Evolutionary conservation across 2,329 filamentous ascomycete species (phyloP).

Genomic region (Myriangium duriaei): DNA sequence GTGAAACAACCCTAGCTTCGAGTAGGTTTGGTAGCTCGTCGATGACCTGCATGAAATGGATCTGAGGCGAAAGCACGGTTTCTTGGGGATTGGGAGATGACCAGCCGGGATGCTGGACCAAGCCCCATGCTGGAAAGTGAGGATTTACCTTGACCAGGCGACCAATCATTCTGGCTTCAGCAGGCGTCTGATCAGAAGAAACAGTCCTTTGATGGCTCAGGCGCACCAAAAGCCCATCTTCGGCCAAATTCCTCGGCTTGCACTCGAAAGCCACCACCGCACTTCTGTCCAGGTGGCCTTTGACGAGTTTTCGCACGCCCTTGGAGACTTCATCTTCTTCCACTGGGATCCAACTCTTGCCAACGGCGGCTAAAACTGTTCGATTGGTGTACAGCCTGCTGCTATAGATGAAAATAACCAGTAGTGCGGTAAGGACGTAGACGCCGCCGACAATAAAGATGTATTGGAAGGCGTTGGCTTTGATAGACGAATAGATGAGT

Average conservation of each 20-base stretch:
- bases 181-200: neutral
- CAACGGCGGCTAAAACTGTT: slow-evolving; percentile 66
- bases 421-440: slow-evolving; percentile 59
- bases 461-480: slow-evolving; percentile 57
- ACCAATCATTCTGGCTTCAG: slow-evolving; percentile 15
- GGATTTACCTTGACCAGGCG: slow-evolving; percentile 10
- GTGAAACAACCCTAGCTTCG: slow-evolving; percentile 82
- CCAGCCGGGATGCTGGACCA: slow-evolving; percentile 82
- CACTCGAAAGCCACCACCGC: slow-evolving; percentile 71
- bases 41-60: slow-evolving; percentile 75
- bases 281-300: slow-evolving; percentile 59
- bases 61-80: slow-evolving; percentile 58
- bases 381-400: slow-evolving; percentile 79
- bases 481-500: slow-evolving; percentile 60
- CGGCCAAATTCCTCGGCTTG: slow-evolving; percentile 47
- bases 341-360: slow-evolving; percentile 73
- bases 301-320: slow-evolving; percentile 63
- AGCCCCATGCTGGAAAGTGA: slow-evolving; percentile 54
- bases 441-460: slow-evolving; percentile 67
- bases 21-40: slow-evolving; percentile 78
- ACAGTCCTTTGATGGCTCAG: slow-evolving; percentile 14
- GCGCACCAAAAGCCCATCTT: slow-evolving; percentile 10
- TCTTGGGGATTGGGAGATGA: slow-evolving; percentile 51
- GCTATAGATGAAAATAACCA: slow-evolving; percentile 66
- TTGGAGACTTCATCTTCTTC: slow-evolving; percentile 72